A percentile compares a stretch with the other conserved stretches of the same genome.
Evolutionary conservation across 192 early-diverging fungal species (phyloP).

Genomic region (Mortierella alpina): DNA sequence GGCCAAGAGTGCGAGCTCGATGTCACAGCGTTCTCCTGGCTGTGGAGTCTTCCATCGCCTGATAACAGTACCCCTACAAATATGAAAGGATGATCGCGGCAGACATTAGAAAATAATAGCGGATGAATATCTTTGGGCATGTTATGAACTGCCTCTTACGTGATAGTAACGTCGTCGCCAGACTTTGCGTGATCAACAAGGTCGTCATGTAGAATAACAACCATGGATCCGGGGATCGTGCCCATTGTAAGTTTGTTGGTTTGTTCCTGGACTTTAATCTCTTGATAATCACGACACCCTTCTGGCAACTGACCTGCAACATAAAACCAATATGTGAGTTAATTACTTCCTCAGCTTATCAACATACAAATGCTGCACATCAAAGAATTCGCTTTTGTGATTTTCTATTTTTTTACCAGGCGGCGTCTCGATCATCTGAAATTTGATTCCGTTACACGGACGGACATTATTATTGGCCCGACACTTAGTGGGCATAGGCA

Average conservation of each 20-base stretch:
- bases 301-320: slow-evolving; percentile 54
- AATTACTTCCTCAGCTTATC: neutral
- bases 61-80: slow-evolving; percentile 67
- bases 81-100: neutral
- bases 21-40: slow-evolving; percentile 67
- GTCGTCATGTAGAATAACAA: slow-evolving; percentile 68
- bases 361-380: neutral
- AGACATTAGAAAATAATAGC: neutral
- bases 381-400: too few relatives aligned
- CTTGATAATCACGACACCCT: slow-evolving; percentile 79
- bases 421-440: slow-evolving; percentile 52
- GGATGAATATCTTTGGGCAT: neutral
- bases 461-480: slow-evolving; percentile 33
- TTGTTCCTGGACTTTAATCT: slow-evolving; percentile 82
- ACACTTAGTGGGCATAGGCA: slow-evolving; percentile 67
- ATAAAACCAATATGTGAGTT: neutral
- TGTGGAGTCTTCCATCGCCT: slow-evolving; percentile 65
- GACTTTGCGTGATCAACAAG: slow-evolving; percentile 71
- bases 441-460: slow-evolving; percentile 65
- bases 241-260: slow-evolving; percentile 72
- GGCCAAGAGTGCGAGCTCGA: slow-evolving; percentile 69
- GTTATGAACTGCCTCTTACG: slow-evolving; percentile 37
- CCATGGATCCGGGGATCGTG: slow-evolving; percentile 69
- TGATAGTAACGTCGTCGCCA: slow-evolving; percentile 69
- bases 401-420: slow-evolving; percentile 41